Conservation (phyloP, 2,329 filamentous ascomycete species). For the Chlorencoelia australis region DNA sequence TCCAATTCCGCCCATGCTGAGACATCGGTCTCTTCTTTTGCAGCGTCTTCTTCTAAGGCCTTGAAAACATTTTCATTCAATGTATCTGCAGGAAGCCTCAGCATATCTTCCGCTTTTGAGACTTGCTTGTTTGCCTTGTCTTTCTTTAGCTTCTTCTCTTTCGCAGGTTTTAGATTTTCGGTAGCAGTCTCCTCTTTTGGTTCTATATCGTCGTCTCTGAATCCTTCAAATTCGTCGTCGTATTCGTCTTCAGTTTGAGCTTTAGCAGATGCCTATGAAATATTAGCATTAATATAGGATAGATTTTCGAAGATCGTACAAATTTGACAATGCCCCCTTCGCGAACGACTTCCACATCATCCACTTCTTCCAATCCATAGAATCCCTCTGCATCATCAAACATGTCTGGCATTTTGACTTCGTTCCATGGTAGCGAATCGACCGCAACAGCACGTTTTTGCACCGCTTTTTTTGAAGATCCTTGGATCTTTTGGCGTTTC, state of each 20-base stretch:
- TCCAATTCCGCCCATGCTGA: slow-evolving; percentile 69
- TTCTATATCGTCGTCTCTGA: slow-evolving; percentile 26
- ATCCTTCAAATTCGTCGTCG: slow-evolving; percentile 49
- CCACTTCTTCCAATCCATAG: slow-evolving; percentile 82
- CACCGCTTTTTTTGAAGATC: slow-evolving; percentile 10
- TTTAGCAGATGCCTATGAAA: slow-evolving; percentile 20
- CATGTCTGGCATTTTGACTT: slow-evolving; percentile 60
- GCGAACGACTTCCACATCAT: slow-evolving; percentile 76
- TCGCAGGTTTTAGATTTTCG: slow-evolving; percentile 13
- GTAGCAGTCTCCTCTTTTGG: slow-evolving; percentile 10
- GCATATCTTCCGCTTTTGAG: slow-evolving; percentile 17
- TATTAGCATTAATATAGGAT: slow-evolving; percentile 7
- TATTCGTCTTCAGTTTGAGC: slow-evolving; percentile 31
- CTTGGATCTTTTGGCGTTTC: slow-evolving; percentile 27
- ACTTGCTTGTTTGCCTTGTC: slow-evolving; percentile 7
- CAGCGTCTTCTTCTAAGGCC: slow-evolving; percentile 41
- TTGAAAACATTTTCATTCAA: slow-evolving; percentile 21
- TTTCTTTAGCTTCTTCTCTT: slow-evolving; percentile 7
- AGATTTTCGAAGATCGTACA: slow-evolving; percentile 29
- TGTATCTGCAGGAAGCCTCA: slow-evolving; percentile 26
- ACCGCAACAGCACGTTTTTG: slow-evolving; percentile 34
- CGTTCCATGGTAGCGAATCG: slow-evolving; percentile 45
- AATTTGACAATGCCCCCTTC: slow-evolving; percentile 50
- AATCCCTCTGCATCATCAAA: slow-evolving; percentile 90
- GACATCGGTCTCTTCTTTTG: slow-evolving; percentile 56